Percentiles rank a stretch among this genome's conserved stretches.
Conservation (phyloP, 805 yeast species). For the Schwanniomyces yamadae region DNA sequence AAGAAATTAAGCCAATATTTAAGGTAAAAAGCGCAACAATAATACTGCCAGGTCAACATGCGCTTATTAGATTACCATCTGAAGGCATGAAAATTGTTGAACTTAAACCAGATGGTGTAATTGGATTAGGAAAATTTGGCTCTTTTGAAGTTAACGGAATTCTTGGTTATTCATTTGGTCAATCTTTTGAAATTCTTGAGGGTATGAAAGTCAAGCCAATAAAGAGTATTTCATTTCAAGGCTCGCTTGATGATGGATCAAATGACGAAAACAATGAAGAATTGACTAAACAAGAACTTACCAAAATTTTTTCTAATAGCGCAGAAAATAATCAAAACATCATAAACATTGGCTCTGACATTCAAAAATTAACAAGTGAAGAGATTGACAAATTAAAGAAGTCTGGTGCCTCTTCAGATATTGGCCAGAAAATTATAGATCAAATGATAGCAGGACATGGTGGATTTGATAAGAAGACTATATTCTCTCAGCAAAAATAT, state of each 20-base stretch:
- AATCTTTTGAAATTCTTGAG: slow-evolving; percentile 78
- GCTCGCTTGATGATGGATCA: slow-evolving; percentile 24
- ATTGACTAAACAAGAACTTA: slow-evolving; percentile 38
- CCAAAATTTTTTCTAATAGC: slow-evolving; percentile 38
- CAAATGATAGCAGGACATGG: slow-evolving; percentile 80
- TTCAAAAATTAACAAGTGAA: slow-evolving; percentile 71
- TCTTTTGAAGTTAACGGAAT: slow-evolving; percentile 71
- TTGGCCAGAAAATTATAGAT: slow-evolving; percentile 77
- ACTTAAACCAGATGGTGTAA: slow-evolving; percentile 55
- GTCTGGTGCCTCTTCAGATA: slow-evolving; percentile 57
- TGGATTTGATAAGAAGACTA: slow-evolving; percentile 84
- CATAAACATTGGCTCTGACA: slow-evolving; percentile 62
- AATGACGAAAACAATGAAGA: slow-evolving; percentile 34
- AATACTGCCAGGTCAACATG: slow-evolving; percentile 52
- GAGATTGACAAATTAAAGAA: slow-evolving; percentile 84
- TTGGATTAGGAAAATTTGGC: slow-evolving; percentile 91
- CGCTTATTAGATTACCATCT: slow-evolving; percentile 76
- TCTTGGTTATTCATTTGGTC: slow-evolving; percentile 82
- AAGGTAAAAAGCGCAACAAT: slow-evolving; percentile 21
- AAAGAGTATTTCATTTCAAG: slow-evolving; percentile 30
- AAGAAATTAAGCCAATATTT: not conserved
- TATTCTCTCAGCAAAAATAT: slow-evolving; percentile 89
- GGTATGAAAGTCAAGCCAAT: slow-evolving; percentile 52
- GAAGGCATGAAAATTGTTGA: slow-evolving; percentile 73
- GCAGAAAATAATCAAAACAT: slow-evolving; percentile 66